These are phyloP conservation scores for Aspergillus sp. DNA, from an alignment of 2,329 filamentous ascomycete species.

Conservation along the genomic window DNA sequence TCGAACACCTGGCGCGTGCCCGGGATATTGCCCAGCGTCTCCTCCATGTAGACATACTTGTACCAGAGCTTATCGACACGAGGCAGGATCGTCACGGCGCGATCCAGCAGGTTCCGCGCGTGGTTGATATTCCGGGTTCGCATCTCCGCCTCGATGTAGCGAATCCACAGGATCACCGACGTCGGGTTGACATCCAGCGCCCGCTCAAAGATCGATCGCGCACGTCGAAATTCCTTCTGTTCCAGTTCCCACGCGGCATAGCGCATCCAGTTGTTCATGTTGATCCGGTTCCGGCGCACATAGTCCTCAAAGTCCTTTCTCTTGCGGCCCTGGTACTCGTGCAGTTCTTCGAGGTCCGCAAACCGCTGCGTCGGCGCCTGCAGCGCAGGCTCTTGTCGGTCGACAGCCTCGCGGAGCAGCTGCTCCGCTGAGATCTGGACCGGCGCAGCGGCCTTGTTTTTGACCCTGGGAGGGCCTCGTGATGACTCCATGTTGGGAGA, in stretches of 20 bases:
- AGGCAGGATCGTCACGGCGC: constrained; percentile 88
- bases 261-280: constrained; percentile 98
- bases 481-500: constrained; percentile 74
- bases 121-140: constrained; percentile 94
- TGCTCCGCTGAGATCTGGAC: constrained; percentile 95
- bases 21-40: constrained; percentile 91
- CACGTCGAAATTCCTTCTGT: constrained; percentile 93
- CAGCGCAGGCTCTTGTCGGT: constrained; percentile 84
- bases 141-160: constrained; percentile 96
- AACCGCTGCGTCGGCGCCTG: constrained; percentile 94
- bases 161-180: constrained; percentile 81
- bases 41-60: constrained; percentile 98
- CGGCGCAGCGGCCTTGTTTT: constrained; percentile 94
- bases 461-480: constrained; percentile 90
- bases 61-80: constrained; percentile 97
- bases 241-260: constrained; percentile 98
- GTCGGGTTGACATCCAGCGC: constrained; percentile 90
- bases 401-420: constrained; percentile 93
- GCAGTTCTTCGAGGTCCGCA: constrained; percentile 93
- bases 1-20: constrained; percentile 94
- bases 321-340: constrained; percentile 95
- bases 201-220: constrained; percentile 89
- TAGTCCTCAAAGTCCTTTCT: constrained; percentile 97
- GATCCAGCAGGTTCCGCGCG: constrained; percentile 88
- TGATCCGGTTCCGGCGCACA: constrained; percentile 88